phyloP scores from a whole-genome alignment of 2,329 filamentous ascomycete genomes.

The Parascedosporium putredinis region DNA sequence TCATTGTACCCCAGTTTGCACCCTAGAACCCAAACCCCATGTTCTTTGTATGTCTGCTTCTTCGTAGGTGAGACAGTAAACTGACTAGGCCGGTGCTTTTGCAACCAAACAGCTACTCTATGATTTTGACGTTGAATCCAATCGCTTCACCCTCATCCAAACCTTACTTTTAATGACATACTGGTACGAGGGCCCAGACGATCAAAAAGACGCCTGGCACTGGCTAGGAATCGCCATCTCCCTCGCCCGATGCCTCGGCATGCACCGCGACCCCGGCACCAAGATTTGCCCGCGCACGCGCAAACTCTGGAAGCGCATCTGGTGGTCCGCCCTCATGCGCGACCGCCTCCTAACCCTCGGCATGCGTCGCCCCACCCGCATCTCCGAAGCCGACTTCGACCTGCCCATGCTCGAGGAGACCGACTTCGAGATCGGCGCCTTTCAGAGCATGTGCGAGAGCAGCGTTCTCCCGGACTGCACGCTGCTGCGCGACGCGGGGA shows the following conservation, averaged over 20 bases:
- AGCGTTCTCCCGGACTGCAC: slow-evolving; percentile 3
- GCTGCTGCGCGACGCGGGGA: slow-evolving; percentile 11
- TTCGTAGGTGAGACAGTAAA: no score
- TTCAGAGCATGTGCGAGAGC: slow-evolving; percentile 16
- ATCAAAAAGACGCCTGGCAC: slow-evolving; percentile 62
- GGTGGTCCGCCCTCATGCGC: slow-evolving; percentile 61
- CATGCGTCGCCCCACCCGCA: slow-evolving; percentile 56
- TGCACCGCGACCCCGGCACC: slow-evolving; percentile 56
- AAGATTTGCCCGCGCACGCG: slow-evolving; percentile 45
- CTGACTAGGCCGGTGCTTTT: neutral
- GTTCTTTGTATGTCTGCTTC: no score
- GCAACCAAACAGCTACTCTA: slow-evolving; percentile 42
- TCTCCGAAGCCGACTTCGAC: slow-evolving; percentile 57
- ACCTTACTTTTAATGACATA: slow-evolving; percentile 57
- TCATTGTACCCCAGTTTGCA: slow-evolving; percentile 7
- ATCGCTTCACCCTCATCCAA: slow-evolving; percentile 55
- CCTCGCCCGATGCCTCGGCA: slow-evolving; percentile 56
- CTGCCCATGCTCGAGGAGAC: slow-evolving; percentile 55
- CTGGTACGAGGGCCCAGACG: slow-evolving; percentile 60
- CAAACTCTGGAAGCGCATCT: slow-evolving; percentile 57
- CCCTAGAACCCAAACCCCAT: no score
- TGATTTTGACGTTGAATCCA: slow-evolving; percentile 60
- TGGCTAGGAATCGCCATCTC: slow-evolving; percentile 62
- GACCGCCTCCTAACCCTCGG: slow-evolving; percentile 57
- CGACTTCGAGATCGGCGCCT: slow-evolving; percentile 50